A percentile compares a stretch with the other conserved stretches of the same genome.
phyloP scores from a whole-genome alignment of 768 basidiomycete genomes.

The Trametes villosa region DNA sequence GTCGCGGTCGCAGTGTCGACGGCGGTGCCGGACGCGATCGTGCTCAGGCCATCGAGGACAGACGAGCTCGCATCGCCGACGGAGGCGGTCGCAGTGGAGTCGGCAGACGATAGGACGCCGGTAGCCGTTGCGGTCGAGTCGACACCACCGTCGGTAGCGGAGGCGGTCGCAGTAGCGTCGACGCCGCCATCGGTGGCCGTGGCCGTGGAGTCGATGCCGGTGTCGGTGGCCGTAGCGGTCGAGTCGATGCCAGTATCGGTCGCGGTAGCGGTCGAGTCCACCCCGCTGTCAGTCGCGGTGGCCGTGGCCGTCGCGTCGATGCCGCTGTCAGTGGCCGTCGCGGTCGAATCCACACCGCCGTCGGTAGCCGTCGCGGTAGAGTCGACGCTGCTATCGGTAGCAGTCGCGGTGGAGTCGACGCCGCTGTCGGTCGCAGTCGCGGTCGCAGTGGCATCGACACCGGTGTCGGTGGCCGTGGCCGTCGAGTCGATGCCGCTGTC shows the following conservation, averaged over 20 bases:
- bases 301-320: conserved; percentile 12
- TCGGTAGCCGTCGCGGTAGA: conserved; percentile 9
- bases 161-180: neutral
- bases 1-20: conserved; percentile 4
- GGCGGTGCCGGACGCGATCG: conserved; percentile 7
- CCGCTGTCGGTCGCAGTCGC: neutral
- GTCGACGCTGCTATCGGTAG: neutral
- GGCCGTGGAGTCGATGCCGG: neutral
- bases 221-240: conserved; percentile 11
- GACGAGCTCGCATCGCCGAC: neutral
- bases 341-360: neutral
- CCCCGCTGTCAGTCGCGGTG: conserved; percentile 4
- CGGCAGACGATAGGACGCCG: neutral
- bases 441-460: neutral
- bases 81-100: neutral
- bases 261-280: neutral
- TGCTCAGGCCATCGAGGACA: neutral
- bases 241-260: neutral
- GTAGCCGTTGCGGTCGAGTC: conserved; percentile 2
- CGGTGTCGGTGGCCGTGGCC: neutral
- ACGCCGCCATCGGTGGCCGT: neutral
- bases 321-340: neutral
- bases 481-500: neutral
- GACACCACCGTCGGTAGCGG: neutral
- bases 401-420: neutral